A percentile compares a stretch with the other conserved stretches of the same genome.
Conservation (phyloP, 139 green algal species). For the Coccomyxa sp. region DNA sequence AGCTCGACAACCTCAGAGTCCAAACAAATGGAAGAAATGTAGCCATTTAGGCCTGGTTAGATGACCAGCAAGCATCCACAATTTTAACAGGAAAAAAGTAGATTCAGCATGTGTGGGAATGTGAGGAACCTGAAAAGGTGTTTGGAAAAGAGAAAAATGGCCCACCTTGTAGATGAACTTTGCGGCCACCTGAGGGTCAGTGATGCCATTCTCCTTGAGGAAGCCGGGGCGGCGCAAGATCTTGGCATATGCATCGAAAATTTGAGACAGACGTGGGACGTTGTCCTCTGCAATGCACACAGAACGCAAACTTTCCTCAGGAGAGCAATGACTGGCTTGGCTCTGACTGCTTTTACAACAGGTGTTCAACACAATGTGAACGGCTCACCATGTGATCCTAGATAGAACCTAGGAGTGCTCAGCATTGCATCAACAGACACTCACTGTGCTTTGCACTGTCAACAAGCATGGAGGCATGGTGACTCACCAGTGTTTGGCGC, state of each 20-base stretch:
- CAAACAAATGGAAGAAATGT: no score
- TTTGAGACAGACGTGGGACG: not conserved
- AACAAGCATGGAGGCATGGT: not conserved
- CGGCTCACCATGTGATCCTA: not conserved
- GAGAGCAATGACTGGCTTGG: not conserved
- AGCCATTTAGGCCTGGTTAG: no score
- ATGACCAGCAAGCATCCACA: no score
- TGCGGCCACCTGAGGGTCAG: no score
- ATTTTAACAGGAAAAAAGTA: no score
- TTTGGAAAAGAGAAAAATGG: no score
- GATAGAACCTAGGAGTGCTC: not conserved
- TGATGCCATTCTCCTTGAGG: not conserved
- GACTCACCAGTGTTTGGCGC: no score
- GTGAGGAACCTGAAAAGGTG: no score
- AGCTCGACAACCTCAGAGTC: no score
- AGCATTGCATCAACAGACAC: not conserved
- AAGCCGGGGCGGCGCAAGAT: not conserved
- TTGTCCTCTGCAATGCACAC: not conserved
- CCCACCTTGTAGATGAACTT: no score
- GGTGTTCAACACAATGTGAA: not conserved
- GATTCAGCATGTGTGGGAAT: no score
- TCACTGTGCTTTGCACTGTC: not conserved
- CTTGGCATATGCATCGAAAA: not conserved
- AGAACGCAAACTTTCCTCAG: not conserved
- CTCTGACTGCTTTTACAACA: not conserved